These are phyloP conservation scores for Puccinia brachypodii DNA, from an alignment of 1,284 basidiomycete genomes.

Conservation along the genomic window DNA sequence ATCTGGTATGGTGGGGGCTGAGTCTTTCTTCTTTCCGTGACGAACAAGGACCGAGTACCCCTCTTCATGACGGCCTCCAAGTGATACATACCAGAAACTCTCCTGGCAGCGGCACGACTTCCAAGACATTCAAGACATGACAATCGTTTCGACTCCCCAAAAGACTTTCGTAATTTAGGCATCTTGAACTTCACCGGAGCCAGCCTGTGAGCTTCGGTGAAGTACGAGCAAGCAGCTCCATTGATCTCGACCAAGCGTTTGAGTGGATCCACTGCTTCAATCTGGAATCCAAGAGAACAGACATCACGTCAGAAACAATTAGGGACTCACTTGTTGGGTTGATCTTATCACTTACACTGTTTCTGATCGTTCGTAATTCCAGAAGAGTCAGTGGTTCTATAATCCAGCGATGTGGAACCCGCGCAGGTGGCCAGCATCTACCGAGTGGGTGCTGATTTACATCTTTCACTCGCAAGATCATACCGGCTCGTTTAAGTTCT, in stretches of 20 bases:
- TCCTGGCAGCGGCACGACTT: not conserved
- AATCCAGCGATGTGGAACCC: not conserved
- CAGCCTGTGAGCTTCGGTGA: not conserved
- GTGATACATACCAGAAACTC: not conserved
- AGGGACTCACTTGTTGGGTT: not conserved
- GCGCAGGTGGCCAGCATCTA: not conserved
- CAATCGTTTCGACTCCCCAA: not conserved
- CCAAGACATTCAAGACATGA: not conserved
- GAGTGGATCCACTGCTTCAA: not conserved
- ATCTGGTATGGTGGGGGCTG: not conserved
- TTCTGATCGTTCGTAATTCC: not conserved
- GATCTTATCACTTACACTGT: not conserved
- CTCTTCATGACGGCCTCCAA: no score
- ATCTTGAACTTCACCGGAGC: not conserved
- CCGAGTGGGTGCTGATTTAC: not conserved
- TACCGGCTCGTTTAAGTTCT: not conserved
- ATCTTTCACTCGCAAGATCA: not conserved
- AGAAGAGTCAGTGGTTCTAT: not conserved
- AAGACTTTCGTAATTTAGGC: not conserved
- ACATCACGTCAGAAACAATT: not conserved
- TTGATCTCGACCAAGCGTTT: not conserved
- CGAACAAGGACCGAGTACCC: not conserved
- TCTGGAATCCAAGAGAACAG: not conserved
- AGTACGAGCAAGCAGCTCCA: not conserved
- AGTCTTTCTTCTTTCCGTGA: not conserved